These are phyloP conservation scores for Trichophyton rubrum DNA, from an alignment of 2,329 filamentous ascomycete genomes.

Conservation along the genomic window DNA sequence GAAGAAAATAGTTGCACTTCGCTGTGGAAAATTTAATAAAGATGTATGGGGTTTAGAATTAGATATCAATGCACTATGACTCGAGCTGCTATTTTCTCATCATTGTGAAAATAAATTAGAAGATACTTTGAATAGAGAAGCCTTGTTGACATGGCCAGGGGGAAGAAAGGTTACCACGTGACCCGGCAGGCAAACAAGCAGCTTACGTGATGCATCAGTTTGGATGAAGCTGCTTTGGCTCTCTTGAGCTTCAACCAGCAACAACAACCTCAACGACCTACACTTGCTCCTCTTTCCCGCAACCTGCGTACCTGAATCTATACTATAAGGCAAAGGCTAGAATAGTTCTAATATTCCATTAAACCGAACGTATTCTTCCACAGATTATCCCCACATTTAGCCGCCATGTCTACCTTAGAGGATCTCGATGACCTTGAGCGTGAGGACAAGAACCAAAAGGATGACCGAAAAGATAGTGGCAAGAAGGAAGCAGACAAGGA, in stretches of 20 bases:
- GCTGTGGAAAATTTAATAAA: background rate
- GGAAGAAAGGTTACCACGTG: background rate
- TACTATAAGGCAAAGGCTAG: background rate
- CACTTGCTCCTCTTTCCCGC: background rate
- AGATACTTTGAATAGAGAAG: background rate
- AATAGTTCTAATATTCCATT: background rate
- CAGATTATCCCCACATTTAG: background rate
- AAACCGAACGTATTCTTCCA: background rate
- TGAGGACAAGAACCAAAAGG: conserved; percentile 55
- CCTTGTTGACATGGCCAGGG: background rate
- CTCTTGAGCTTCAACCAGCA: background rate
- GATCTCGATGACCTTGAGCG: conserved; percentile 83
- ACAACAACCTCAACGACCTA: background rate
- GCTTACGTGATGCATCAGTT: conserved; percentile 5
- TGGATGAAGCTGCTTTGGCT: background rate
- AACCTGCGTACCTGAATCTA: background rate
- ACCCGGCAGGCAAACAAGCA: background rate
- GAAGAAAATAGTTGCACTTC: background rate
- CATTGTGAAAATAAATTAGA: background rate
- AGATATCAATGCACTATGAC: background rate
- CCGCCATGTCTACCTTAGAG: conserved; percentile 74
- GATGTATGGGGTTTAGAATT: background rate
- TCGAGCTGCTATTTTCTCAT: background rate
- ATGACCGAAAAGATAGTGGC: conserved; percentile 44
- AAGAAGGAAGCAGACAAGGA: conserved; percentile 47